These are phyloP conservation scores for Arachis monticola DNA, from an alignment of 331 rosid species.

Conservation along the genomic window DNA sequence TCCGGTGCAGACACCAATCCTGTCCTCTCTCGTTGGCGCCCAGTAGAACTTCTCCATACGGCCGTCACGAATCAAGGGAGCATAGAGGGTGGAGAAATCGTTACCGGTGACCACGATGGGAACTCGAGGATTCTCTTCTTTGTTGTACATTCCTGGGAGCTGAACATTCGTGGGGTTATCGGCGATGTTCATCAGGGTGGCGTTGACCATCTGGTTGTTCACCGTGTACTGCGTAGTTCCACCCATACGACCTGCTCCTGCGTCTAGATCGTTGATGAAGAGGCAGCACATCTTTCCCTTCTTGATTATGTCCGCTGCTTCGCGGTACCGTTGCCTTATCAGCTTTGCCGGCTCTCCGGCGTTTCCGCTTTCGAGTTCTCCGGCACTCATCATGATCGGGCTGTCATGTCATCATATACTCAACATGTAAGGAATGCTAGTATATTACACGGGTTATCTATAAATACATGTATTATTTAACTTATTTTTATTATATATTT, in stretches of 20 bases:
- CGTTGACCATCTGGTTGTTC: constrained; percentile 99
- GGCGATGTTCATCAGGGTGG: constrained; percentile 98
- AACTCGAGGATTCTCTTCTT: constrained; percentile 92
- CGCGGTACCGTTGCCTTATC: constrained; percentile 93
- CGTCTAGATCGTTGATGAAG: constrained; percentile 96
- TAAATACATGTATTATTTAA: no score
- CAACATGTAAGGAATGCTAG: not conserved
- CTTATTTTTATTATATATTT: no score
- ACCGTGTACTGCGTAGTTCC: constrained; percentile 98
- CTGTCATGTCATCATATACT: constrained; percentile 41
- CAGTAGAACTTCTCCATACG: constrained; percentile 99
- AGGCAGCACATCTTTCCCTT: constrained; percentile 94
- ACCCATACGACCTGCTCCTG: constrained; percentile 96
- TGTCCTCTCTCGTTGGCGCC: constrained; percentile 96
- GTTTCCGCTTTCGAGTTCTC: constrained; percentile 96
- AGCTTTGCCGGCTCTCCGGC: constrained; percentile 98
- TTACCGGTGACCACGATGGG: constrained; percentile 97
- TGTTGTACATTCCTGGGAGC: constrained; percentile 99
- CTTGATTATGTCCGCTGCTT: constrained; percentile 84
- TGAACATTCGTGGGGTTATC: constrained; percentile 94
- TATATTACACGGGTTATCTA: no score
- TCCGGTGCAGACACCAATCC: constrained; percentile 86
- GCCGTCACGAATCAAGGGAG: constrained; percentile 98
- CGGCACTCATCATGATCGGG: constrained; percentile 99
- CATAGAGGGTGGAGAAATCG: constrained; percentile 93